Evolutionary conservation across 2,329 filamentous ascomycete genomes (phyloP).

Genomic region (Clonostachys sp.): DNA sequence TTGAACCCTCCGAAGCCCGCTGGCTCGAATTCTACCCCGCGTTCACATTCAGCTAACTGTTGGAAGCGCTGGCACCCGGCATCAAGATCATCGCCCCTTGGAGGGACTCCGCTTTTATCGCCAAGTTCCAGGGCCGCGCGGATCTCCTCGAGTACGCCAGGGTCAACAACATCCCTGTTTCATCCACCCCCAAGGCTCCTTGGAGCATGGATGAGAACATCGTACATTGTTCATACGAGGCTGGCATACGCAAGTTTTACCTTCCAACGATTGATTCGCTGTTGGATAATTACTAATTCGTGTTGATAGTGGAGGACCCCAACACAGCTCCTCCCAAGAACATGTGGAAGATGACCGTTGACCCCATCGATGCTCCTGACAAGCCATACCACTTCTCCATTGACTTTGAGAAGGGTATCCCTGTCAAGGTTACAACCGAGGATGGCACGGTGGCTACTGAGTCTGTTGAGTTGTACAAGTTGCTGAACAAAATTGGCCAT

Average conservation of each 20-base stretch:
- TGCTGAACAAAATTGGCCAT: constrained; percentile 54
- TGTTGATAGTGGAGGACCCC: constrained; percentile 51
- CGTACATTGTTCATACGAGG: constrained; percentile 67
- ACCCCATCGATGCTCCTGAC: constrained; percentile 60
- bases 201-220: constrained; percentile 48
- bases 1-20: too few species aligned
- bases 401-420: constrained; percentile 63
- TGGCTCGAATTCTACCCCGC: too few species aligned
- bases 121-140: constrained; percentile 47
- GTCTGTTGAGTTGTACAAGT: constrained; percentile 58
- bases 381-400: constrained; percentile 60
- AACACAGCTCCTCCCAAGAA: constrained; percentile 57
- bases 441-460: constrained; percentile 44
- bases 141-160: constrained; percentile 70
- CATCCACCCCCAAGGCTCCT: constrained; percentile 67
- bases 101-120: constrained; percentile 17
- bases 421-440: constrained; percentile 53
- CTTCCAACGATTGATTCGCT: constrained; percentile 37
- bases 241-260: constrained; percentile 35
- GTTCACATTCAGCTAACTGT: too few species aligned
- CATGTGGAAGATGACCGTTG: constrained; percentile 63
- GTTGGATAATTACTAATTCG: constrained; percentile 3
- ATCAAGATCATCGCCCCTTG: constrained; percentile 71
- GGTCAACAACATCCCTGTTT: constrained; percentile 64
- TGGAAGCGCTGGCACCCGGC: not conserved